Conservation (phyloP, 306 rosid genomes). For the Glycyrrhiza uralensis region DNA sequence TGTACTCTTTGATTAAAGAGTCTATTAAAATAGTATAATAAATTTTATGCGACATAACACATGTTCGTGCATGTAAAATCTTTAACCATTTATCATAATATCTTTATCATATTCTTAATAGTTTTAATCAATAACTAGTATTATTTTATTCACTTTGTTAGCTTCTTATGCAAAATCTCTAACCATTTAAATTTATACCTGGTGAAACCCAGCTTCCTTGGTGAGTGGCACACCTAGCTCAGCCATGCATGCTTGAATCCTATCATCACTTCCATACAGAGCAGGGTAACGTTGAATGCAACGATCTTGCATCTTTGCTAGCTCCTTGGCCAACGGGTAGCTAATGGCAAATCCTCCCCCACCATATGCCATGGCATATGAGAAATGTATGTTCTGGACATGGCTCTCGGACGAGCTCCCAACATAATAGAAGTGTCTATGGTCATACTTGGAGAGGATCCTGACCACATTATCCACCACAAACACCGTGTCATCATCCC, state of each 20-base stretch:
- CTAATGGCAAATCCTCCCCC: constrained; percentile 97
- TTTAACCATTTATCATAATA: no score
- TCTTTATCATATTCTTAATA: no score
- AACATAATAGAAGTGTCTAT: constrained; percentile 67
- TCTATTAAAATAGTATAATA: no score
- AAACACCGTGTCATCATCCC: constrained; percentile 88
- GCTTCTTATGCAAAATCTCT: background rate
- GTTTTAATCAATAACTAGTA: no score
- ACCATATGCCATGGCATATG: constrained; percentile 88
- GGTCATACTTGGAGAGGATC: constrained; percentile 65
- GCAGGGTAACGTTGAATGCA: constrained; percentile 81
- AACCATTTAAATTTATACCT: constrained; percentile 39
- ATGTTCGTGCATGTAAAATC: no score
- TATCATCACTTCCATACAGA: constrained; percentile 86
- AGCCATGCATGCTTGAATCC: constrained; percentile 95
- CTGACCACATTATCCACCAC: constrained; percentile 73
- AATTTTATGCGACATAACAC: no score
- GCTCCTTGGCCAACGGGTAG: constrained; percentile 71
- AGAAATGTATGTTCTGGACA: constrained; percentile 78
- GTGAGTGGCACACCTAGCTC: constrained; percentile 93
- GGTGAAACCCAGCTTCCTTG: constrained; percentile 86
- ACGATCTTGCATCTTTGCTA: constrained; percentile 80
- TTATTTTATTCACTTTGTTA: no score
- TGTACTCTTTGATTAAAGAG: no score
- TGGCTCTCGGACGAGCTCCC: constrained; percentile 93